Conservation (phyloP, 495 filamentous ascomycete genomes). For the Podospora tetraspora region DNA sequence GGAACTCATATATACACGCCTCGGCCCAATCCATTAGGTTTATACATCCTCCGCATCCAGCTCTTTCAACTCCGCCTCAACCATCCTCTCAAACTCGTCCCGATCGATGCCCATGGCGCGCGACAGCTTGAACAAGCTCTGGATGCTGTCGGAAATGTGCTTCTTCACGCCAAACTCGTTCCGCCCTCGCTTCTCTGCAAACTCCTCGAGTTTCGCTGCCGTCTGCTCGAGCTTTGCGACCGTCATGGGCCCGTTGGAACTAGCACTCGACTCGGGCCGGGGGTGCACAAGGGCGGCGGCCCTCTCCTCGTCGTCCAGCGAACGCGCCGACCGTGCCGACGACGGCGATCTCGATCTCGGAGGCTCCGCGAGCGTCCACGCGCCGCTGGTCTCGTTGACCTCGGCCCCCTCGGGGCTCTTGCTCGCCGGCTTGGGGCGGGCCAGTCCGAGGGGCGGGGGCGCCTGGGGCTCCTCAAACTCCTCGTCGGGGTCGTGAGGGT, state of each 20-base stretch:
- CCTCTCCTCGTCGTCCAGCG: slow-evolving; percentile 27
- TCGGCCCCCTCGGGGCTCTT: slow-evolving; percentile 18
- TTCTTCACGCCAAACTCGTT: slow-evolving; percentile 80
- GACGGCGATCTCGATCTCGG: slow-evolving; percentile 40
- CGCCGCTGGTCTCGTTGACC: slow-evolving; percentile 24
- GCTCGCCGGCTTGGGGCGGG: slow-evolving; percentile 17
- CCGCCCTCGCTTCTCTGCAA: slow-evolving; percentile 57
- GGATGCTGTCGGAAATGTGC: slow-evolving; percentile 81
- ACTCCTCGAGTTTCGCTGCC: slow-evolving; percentile 56
- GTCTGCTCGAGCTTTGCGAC: slow-evolving; percentile 60
- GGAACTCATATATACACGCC: background rate
- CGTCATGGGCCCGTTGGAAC: slow-evolving; percentile 48
- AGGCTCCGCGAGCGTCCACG: slow-evolving; percentile 36
- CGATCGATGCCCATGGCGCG: slow-evolving; percentile 73
- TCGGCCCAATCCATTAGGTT: slow-evolving; percentile 2
- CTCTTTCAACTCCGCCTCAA: slow-evolving; percentile 74
- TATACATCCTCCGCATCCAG: slow-evolving; percentile 71
- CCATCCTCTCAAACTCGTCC: slow-evolving; percentile 74
- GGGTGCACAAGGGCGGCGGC: slow-evolving; percentile 37
- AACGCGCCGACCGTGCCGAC: slow-evolving; percentile 26
- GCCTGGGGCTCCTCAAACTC: slow-evolving; percentile 34
- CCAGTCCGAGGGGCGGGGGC: slow-evolving; percentile 35
- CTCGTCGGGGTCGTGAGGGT: slow-evolving; percentile 76
- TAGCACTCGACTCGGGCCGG: slow-evolving; percentile 48
- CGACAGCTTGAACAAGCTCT: slow-evolving; percentile 80